Conservation (phyloP, 441 rosid species). For the Erysimum pusillum region DNA sequence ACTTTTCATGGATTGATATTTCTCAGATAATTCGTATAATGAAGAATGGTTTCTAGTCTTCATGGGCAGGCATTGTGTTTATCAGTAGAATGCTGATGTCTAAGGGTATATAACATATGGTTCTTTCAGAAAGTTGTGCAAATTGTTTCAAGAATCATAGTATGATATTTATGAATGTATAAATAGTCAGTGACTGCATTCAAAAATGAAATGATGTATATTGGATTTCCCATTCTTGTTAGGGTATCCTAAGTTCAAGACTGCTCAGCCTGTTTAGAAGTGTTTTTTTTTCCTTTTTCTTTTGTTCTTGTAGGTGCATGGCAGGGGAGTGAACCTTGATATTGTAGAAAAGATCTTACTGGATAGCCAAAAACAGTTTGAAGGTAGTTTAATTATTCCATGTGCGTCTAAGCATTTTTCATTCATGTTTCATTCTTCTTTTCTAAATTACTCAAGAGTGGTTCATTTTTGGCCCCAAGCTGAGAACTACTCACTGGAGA, state of each 20-base stretch:
- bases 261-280: slow-evolving; percentile 18
- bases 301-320: slow-evolving; percentile 71
- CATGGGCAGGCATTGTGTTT: slow-evolving; percentile 2
- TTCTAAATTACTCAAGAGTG: slow-evolving; percentile 36
- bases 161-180: slow-evolving; percentile 8
- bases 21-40: slow-evolving; percentile 22
- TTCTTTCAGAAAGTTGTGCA: slow-evolving; percentile 21
- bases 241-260: slow-evolving; percentile 13
- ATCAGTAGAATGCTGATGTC: slow-evolving; percentile 8
- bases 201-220: background rate
- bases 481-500: slow-evolving; percentile 70
- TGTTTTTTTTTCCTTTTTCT: background rate
- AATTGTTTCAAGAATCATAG: slow-evolving; percentile 18
- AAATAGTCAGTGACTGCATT: slow-evolving; percentile 10
- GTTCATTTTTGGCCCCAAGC: slow-evolving; percentile 56
- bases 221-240: slow-evolving; percentile 30
- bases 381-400: slow-evolving; percentile 54
- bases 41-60: slow-evolving; percentile 9
- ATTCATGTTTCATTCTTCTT: slow-evolving; percentile 19
- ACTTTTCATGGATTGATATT: slow-evolving; percentile 20
- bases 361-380: slow-evolving; percentile 76
- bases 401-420: slow-evolving; percentile 17
- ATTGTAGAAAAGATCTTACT: slow-evolving; percentile 77
- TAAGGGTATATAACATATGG: slow-evolving; percentile 25
- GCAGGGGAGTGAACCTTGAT: slow-evolving; percentile 78